These are phyloP conservation scores for Plantago ovata DNA, from an alignment of 257 asterid genomes.

Conservation along the genomic window DNA sequence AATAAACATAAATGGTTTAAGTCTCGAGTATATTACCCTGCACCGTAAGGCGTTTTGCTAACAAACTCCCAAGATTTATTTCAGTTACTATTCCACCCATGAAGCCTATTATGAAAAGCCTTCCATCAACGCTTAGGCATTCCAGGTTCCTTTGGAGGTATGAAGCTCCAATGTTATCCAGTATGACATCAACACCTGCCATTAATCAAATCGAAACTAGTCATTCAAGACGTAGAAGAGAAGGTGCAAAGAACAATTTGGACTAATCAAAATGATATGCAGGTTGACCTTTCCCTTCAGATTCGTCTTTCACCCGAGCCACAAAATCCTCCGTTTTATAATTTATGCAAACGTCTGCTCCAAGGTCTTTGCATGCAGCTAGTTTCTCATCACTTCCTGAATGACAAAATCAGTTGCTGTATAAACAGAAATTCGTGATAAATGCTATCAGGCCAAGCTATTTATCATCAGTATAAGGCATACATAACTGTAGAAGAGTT, in stretches of 20 bases:
- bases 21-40: constrained; percentile 51
- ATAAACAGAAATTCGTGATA: background rate
- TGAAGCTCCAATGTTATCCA: constrained; percentile 75
- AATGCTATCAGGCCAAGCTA: too few species aligned
- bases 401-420: constrained; percentile 1
- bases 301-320: constrained; percentile 84
- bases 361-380: constrained; percentile 87
- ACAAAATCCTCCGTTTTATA: constrained; percentile 92
- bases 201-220: constrained; percentile 12
- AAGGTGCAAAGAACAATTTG: background rate
- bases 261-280: constrained; percentile 5
- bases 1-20: constrained; percentile 1
- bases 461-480: constrained; percentile 13
- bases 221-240: constrained; percentile 8
- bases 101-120: constrained; percentile 91
- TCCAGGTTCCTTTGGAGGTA: constrained; percentile 75
- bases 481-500: background rate
- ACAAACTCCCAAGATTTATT: constrained; percentile 61
- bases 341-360: constrained; percentile 95
- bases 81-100: constrained; percentile 78
- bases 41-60: constrained; percentile 72
- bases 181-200: constrained; percentile 88
- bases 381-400: constrained; percentile 90
- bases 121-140: constrained; percentile 66
- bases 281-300: constrained; percentile 74